These are phyloP conservation scores for Exophiala bonariae DNA, from an alignment of 2,329 filamentous ascomycete genomes.

Conservation along the genomic window DNA sequence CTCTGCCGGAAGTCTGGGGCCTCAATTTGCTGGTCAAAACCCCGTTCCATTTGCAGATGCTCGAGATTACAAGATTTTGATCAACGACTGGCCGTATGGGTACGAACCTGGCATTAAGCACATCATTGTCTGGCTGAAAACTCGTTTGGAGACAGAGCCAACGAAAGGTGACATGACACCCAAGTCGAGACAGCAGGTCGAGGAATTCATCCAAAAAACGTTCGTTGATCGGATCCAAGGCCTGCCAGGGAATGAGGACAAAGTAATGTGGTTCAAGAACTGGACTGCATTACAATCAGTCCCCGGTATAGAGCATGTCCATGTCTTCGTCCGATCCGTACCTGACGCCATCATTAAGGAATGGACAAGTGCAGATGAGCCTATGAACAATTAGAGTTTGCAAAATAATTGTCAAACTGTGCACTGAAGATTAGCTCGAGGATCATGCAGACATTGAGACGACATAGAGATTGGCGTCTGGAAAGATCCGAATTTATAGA, in stretches of 20 bases:
- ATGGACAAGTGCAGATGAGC: conserved; percentile 41
- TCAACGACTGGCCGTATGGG: conserved; percentile 67
- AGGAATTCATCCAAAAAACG: conserved; percentile 49
- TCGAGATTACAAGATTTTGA: conserved; percentile 56
- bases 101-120: conserved; percentile 55
- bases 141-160: conserved; percentile 47
- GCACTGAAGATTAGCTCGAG: too few species aligned
- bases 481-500: background rate
- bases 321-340: conserved; percentile 53
- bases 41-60: conserved; percentile 54
- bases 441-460: too few species aligned
- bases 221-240: conserved; percentile 48
- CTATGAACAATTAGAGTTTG: conserved; percentile 13
- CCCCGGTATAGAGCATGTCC: conserved; percentile 57
- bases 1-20: conserved; percentile 31
- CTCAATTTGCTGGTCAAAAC: conserved; percentile 45
- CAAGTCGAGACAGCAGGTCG: conserved; percentile 49
- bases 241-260: conserved; percentile 37
- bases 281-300: conserved; percentile 63
- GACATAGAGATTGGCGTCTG: too few species aligned
- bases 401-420: too few species aligned
- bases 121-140: conserved; percentile 59
- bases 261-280: conserved; percentile 67
- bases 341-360: conserved; percentile 44
- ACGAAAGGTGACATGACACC: conserved; percentile 51